phyloP scores from a whole-genome alignment of 805 yeast species.

The Isabelozyma heimii region DNA sequence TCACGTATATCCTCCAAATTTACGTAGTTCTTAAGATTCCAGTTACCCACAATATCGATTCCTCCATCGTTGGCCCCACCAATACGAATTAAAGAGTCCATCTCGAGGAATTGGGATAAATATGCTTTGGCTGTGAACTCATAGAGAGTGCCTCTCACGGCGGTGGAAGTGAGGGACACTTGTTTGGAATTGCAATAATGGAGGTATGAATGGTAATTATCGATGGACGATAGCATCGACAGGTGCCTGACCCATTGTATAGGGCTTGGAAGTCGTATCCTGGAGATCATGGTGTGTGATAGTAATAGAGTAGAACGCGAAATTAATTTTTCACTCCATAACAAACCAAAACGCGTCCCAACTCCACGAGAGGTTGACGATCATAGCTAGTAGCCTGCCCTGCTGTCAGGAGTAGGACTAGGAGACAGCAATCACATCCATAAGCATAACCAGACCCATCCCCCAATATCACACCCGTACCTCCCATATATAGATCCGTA shows the following conservation, averaged over 20 bases:
- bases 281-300: not conserved
- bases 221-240: not conserved
- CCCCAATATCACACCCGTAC: not conserved
- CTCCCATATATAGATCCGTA: too few species aligned
- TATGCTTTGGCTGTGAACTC: slow-evolving; percentile 45
- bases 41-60: slow-evolving; percentile 51
- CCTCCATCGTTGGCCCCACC: slow-evolving; percentile 63
- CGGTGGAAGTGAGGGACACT: slow-evolving; percentile 33
- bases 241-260: not conserved
- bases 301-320: not conserved
- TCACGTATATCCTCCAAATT: not conserved
- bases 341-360: too few species aligned
- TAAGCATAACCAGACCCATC: too few species aligned
- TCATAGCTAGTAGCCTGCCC: too few species aligned
- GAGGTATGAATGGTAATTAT: slow-evolving; percentile 25
- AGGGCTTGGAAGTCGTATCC: not conserved
- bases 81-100: slow-evolving; percentile 36
- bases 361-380: too few species aligned
- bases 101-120: slow-evolving; percentile 35
- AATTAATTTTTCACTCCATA: not conserved
- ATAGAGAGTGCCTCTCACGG: slow-evolving; percentile 54
- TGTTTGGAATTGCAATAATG: slow-evolving; percentile 21
- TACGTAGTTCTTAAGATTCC: slow-evolving; percentile 33
- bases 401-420: too few species aligned
- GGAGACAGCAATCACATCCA: too few species aligned